Conservation (phyloP, 257 asterid genomes). For the Nicotiana tabacum region DNA sequence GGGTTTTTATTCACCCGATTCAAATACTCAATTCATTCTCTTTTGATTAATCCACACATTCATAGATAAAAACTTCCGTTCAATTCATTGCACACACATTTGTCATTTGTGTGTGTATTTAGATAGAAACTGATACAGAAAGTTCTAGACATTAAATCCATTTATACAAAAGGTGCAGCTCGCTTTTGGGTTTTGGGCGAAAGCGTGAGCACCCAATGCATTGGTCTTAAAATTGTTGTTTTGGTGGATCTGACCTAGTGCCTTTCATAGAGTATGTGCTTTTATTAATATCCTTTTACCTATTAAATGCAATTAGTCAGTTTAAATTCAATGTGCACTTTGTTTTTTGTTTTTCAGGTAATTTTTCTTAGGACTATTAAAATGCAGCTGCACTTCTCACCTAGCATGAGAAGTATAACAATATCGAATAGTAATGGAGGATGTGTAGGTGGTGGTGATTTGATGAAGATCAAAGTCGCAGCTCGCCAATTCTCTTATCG, state of each 20-base stretch:
- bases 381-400: constrained; percentile 11
- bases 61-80: neutral
- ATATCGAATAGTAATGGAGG: constrained; percentile 67
- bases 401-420: constrained; percentile 99
- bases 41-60: neutral
- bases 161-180: neutral
- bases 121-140: neutral
- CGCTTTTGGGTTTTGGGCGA: constrained; percentile 11
- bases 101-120: neutral
- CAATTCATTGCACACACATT: neutral
- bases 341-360: neutral
- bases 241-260: constrained; percentile 18
- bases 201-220: constrained; percentile 18
- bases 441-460: constrained; percentile 53
- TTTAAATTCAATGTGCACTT: neutral
- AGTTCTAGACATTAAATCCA: neutral
- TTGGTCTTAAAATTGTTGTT: constrained; percentile 14
- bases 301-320: neutral
- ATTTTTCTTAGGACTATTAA: neutral
- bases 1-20: neutral
- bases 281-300: neutral
- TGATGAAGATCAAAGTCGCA: constrained; percentile 95
- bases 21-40: neutral
- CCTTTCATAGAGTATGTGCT: neutral
- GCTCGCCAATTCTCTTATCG: constrained; percentile 86